These are phyloP conservation scores for Diaporthe sp. DNA, from an alignment of 2,329 filamentous ascomycete species.

Conservation along the genomic window DNA sequence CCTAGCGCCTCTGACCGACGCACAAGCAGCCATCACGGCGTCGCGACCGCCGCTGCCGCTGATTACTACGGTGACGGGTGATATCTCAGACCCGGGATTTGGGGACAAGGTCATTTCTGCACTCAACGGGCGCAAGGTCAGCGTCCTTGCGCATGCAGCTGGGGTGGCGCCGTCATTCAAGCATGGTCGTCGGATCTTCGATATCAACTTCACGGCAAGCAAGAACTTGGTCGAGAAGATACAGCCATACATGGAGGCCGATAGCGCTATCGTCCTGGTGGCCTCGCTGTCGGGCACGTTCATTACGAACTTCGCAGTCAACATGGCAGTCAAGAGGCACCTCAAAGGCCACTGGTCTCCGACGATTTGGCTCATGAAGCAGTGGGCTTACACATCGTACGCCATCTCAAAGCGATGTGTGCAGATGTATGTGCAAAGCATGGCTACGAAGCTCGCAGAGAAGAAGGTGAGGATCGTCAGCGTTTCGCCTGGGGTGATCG, in stretches of 20 bases:
- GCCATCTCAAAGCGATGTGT: constrained; percentile 10
- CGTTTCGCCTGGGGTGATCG: constrained; percentile 28
- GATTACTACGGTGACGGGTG: constrained; percentile 17
- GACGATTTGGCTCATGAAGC: constrained; percentile 16
- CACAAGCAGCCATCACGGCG: constrained; percentile 3
- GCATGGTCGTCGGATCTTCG: constrained; percentile 12
- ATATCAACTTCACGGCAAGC: constrained; percentile 21
- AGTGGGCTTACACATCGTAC: constrained; percentile 21
- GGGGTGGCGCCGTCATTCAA: constrained; percentile 13
- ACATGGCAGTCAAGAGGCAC: constrained; percentile 11
- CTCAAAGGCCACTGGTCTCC: constrained; percentile 14
- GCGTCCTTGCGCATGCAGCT: constrained; percentile 27
- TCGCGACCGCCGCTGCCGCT: background rate
- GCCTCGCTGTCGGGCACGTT: background rate
- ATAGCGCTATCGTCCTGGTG: constrained; percentile 3
- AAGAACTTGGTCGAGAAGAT: constrained; percentile 22
- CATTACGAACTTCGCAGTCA: background rate
- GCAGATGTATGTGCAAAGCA: constrained; percentile 17
- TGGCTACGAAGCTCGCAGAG: constrained; percentile 16
- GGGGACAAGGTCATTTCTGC: constrained; percentile 25
- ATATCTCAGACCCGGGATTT: constrained; percentile 21
- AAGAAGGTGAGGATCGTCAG: constrained; percentile 20
- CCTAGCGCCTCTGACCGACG: constrained; percentile 1
- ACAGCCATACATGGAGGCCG: background rate
- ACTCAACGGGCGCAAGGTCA: constrained; percentile 10